These are phyloP conservation scores for Hyphopichia fennica DNA, from an alignment of 1,139 yeast species.

Conservation along the genomic window DNA sequence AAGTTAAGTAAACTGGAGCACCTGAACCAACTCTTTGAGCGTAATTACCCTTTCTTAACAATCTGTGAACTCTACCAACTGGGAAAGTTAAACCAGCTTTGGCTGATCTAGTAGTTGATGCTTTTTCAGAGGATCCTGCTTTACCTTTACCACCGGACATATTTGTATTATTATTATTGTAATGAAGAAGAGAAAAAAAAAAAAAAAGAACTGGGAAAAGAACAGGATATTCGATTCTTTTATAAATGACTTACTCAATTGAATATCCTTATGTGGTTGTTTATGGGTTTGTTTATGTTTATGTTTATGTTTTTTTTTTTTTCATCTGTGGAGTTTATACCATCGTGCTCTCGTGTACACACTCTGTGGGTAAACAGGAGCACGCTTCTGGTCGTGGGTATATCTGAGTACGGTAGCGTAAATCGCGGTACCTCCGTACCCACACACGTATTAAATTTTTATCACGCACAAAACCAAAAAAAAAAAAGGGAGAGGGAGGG, in stretches of 20 bases:
- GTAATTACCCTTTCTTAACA: conserved; percentile 96
- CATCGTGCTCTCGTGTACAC: too few relatives aligned
- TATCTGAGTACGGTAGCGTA: too few relatives aligned
- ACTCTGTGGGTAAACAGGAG: too few relatives aligned
- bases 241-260: too few relatives aligned
- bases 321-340: too few relatives aligned
- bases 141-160: conserved; percentile 99
- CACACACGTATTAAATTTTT: too few relatives aligned
- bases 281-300: too few relatives aligned
- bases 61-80: conserved; percentile 98
- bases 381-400: too few relatives aligned
- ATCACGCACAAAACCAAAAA: neutral
- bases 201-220: conserved; percentile 2
- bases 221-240: too few relatives aligned
- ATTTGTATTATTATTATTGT: conserved; percentile 14
- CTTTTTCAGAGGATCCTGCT: conserved; percentile 90
- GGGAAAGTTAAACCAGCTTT: conserved; percentile 99
- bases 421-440: too few relatives aligned
- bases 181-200: neutral
- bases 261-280: too few relatives aligned
- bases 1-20: conserved; percentile 94
- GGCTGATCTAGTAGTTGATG: conserved; percentile 95
- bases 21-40: conserved; percentile 99
- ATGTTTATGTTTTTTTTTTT: too few relatives aligned
- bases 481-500: neutral